Evolutionary conservation across 2,329 filamentous ascomycete genomes (phyloP).

Genomic region (Colletotrichum sp.): DNA sequence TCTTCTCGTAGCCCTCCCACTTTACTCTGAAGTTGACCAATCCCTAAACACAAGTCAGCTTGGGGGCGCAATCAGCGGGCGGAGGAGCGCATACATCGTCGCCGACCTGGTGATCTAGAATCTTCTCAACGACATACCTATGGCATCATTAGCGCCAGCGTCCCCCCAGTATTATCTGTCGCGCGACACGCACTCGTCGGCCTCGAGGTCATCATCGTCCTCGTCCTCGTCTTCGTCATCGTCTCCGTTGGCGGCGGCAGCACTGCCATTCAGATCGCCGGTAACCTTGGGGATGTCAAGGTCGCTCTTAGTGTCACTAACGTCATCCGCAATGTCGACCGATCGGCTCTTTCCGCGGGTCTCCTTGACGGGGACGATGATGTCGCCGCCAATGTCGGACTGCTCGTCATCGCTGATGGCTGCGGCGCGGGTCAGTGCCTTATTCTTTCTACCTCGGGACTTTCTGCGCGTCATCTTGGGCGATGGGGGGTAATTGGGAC

Average conservation of each 20-base stretch:
- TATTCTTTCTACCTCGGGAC: neutral
- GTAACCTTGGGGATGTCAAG: neutral
- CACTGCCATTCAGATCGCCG: conserved; percentile 11
- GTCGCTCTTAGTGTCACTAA: conserved; percentile 8
- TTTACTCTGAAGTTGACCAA: conserved; percentile 72
- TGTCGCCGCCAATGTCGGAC: conserved; percentile 28
- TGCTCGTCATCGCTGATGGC: conserved; percentile 42
- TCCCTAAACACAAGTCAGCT: conserved; percentile 39
- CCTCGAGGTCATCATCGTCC: conserved; percentile 44
- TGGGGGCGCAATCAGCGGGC: neutral
- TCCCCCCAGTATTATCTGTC: neutral
- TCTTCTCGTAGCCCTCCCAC: conserved; percentile 79
- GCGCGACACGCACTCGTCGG: conserved; percentile 28
- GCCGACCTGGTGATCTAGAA: conserved; percentile 68
- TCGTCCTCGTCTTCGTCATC: conserved; percentile 42
- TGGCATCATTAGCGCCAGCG: conserved; percentile 16
- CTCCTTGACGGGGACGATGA: neutral
- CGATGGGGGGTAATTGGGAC: neutral
- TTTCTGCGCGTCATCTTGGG: neutral
- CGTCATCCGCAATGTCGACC: neutral
- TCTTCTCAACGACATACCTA: conserved; percentile 78
- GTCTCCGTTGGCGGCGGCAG: conserved; percentile 35
- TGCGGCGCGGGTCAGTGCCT: conserved; percentile 21
- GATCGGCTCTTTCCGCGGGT: conserved; percentile 10
- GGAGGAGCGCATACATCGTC: conserved; percentile 49